These are phyloP conservation scores for Tetrahymena thermophila DNA, from an alignment of 73 alveolate genomes.

Conservation along the genomic window DNA sequence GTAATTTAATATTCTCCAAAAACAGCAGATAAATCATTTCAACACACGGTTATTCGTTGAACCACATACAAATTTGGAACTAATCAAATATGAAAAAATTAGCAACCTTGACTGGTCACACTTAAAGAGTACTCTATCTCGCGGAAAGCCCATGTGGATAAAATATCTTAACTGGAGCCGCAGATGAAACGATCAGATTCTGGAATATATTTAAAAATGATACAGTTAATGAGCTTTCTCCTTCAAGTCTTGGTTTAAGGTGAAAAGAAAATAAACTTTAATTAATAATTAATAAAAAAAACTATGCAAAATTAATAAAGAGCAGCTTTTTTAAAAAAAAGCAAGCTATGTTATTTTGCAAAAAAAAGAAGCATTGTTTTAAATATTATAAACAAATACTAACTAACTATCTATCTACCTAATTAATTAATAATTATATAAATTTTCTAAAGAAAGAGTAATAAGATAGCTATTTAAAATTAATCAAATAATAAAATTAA, in stretches of 20 bases:
- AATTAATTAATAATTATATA: no score
- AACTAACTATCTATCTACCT: no score
- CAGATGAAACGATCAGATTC: slow-evolving; percentile 92
- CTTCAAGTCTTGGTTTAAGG: background rate
- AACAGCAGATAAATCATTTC: slow-evolving; percentile 25
- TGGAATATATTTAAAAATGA: slow-evolving; percentile 82
- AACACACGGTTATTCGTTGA: slow-evolving; percentile 41
- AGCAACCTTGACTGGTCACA: slow-evolving; percentile 90
- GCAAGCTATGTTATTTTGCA: background rate
- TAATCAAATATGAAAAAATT: slow-evolving; percentile 84
- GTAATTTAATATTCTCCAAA: slow-evolving; percentile 40
- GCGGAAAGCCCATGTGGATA: slow-evolving; percentile 90
- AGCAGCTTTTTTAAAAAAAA: no score
- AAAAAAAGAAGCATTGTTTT: no score
- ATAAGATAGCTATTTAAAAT: background rate
- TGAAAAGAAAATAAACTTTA: background rate
- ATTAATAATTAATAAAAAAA: no score
- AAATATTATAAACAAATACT: no score
- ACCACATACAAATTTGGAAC: slow-evolving; percentile 78
- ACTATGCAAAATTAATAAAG: no score
- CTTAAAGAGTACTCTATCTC: slow-evolving; percentile 89
- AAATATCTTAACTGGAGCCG: slow-evolving; percentile 94
- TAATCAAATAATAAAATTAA: no score
- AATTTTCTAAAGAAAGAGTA: background rate
- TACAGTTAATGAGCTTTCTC: background rate